Percentiles rank a stretch among this genome's conserved stretches.
Conservation (phyloP, 2,329 filamentous ascomycete species). For the Fusarium sulawesiense region DNA sequence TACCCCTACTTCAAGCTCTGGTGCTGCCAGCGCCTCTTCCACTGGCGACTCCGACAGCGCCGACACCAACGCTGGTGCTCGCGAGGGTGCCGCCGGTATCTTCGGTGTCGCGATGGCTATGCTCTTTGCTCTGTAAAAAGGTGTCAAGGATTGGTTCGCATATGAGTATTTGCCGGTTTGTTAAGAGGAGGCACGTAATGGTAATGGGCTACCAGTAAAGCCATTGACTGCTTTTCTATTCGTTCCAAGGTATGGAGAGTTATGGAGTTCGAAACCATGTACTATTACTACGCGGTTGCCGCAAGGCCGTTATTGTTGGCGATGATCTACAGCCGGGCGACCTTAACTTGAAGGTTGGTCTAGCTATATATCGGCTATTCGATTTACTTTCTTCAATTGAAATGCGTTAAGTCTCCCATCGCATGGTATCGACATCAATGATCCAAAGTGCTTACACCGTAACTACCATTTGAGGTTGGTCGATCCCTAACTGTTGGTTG, state of each 20-base stretch:
- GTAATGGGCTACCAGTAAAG: background rate
- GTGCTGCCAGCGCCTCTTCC: constrained; percentile 2
- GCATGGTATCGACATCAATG: background rate
- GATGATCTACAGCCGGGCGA: background rate
- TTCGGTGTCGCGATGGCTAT: constrained; percentile 47
- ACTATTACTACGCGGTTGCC: constrained; percentile 23
- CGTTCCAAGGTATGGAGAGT: constrained; percentile 14
- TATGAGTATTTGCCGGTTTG: background rate
- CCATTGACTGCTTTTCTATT: constrained; percentile 9
- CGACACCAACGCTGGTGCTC: constrained; percentile 21
- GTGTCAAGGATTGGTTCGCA: background rate
- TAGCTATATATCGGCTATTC: background rate
- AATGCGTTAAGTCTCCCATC: background rate
- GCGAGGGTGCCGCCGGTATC: constrained; percentile 36
- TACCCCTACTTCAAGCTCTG: constrained; percentile 23
- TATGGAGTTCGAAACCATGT: constrained; percentile 27
- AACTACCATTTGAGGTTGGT: background rate
- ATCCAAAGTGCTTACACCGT: background rate
- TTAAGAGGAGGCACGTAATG: constrained; percentile 11
- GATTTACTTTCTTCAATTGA: background rate
- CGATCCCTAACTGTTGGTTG: background rate
- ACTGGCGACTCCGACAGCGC: background rate
- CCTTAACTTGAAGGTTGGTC: background rate
- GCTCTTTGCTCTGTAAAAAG: constrained; percentile 46
- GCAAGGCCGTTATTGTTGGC: constrained; percentile 11